A percentile compares a stretch with the other conserved stretches of the same genome.
phyloP scores from a whole-genome alignment of 1,284 basidiomycete genomes.

The Amylostereum areolatum region DNA sequence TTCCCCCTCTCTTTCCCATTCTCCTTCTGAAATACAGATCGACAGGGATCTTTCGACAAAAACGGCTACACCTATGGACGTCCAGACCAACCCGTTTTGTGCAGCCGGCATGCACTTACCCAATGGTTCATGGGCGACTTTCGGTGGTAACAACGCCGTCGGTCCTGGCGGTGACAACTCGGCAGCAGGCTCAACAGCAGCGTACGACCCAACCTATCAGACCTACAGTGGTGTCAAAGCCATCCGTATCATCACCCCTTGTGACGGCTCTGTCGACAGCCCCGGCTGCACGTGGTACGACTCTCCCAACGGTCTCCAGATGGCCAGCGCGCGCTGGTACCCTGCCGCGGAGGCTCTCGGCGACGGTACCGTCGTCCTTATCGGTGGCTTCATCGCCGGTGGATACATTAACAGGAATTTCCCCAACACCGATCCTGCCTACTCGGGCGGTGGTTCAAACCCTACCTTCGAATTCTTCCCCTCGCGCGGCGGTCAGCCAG shows the following conservation, averaged over 20 bases:
- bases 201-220: conserved; percentile 13
- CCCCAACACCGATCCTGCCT: conserved; percentile 14
- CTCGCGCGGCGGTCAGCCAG: conserved; percentile 27
- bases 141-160: conserved; percentile 42
- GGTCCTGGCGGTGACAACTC: conserved; percentile 27
- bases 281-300: conserved; percentile 37
- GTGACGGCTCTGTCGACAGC: conserved; percentile 11
- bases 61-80: conserved; percentile 28
- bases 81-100: conserved; percentile 44
- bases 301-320: conserved; percentile 18
- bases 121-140: conserved; percentile 22
- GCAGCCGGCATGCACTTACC: conserved; percentile 23
- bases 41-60: conserved; percentile 5
- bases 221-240: conserved; percentile 19
- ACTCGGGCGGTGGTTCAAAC: conserved; percentile 10
- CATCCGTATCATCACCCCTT: conserved; percentile 34
- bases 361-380: conserved; percentile 14
- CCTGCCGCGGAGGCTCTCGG: conserved; percentile 11
- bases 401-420: conserved; percentile 18
- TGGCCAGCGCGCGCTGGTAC: conserved; percentile 13
- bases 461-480: conserved; percentile 46
- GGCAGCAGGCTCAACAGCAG: conserved; percentile 7
- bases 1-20: neutral
- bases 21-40: neutral
- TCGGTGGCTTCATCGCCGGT: conserved; percentile 11